Evolutionary conservation across 2,329 filamentous ascomycete species (phyloP).

Genomic region (Penicillium nordicum): DNA sequence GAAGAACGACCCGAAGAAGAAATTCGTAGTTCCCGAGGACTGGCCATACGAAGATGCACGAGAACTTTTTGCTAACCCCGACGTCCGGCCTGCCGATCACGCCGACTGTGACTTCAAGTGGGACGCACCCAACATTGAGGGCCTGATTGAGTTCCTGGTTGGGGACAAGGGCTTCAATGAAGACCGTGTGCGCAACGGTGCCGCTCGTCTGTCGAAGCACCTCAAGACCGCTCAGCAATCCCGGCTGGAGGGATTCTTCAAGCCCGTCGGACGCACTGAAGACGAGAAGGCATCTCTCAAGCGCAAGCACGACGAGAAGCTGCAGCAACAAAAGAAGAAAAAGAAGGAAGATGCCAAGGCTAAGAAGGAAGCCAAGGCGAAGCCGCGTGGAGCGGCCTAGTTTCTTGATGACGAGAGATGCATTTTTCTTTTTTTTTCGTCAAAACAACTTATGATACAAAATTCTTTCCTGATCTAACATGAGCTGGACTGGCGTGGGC

Average conservation of each 20-base stretch:
- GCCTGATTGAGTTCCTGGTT: slow-evolving; percentile 83
- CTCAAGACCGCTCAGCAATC: slow-evolving; percentile 88
- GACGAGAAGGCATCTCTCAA: slow-evolving; percentile 81
- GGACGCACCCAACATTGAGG: slow-evolving; percentile 89
- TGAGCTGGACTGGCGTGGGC: slow-evolving; percentile 15
- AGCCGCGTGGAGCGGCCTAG: slow-evolving; percentile 65
- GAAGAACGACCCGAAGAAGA: slow-evolving; percentile 70
- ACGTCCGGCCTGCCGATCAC: slow-evolving; percentile 78
- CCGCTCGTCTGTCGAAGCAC: slow-evolving; percentile 78
- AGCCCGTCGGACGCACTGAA: slow-evolving; percentile 81
- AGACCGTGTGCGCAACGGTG: slow-evolving; percentile 79
- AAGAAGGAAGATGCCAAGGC: slow-evolving; percentile 91
- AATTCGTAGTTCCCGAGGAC: slow-evolving; percentile 86
- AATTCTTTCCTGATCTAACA: slow-evolving; percentile 7
- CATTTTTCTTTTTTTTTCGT: background rate
- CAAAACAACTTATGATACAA: slow-evolving; percentile 1
- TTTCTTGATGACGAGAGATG: background rate
- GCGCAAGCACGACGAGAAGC: slow-evolving; percentile 88
- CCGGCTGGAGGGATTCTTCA: slow-evolving; percentile 94
- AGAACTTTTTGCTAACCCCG: slow-evolving; percentile 84
- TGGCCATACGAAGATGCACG: slow-evolving; percentile 94
- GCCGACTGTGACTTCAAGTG: slow-evolving; percentile 95
- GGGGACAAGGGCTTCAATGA: slow-evolving; percentile 96
- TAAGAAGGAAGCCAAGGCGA: slow-evolving; percentile 86
- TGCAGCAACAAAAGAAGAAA: slow-evolving; percentile 92